Evolutionary conservation across 208 protist species (phyloP), one percentile per base, ranked within the genome.

Genomic region (Crithidia sp.): DNA sequence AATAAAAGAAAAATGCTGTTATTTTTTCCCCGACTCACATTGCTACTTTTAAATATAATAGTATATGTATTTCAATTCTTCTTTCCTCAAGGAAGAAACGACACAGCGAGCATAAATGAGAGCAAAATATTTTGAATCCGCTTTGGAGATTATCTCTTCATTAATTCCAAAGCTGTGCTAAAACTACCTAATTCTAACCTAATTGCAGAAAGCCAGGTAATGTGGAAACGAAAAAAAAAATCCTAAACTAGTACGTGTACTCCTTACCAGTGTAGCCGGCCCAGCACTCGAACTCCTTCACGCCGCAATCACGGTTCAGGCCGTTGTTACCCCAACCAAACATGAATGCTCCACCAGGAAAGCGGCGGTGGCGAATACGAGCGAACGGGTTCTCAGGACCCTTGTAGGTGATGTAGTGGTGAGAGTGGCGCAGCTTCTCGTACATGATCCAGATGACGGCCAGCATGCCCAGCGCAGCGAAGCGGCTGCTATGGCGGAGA

Each of bases 251-350:
- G 78, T 94, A 94, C 19, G 87, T 92, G 80, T 93, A 96, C 74
- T 94, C 88, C 79, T 94, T 94, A 74, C 92, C 92, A 70, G 82
- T 84, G 85, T 96, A 96, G 39, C 92, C 92, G 67, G 89, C 87
- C 92, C 92, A 96, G 85, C 92, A 96, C 74, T 96, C 89, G 74
- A 88, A 96, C 69, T 96, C 92, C 67, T 92, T 91, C 58, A 95
- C 57, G 83, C 85, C 88, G 71, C 92, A 96, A 75, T 96, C 92
- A 73, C 92, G 87, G 78, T 96, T 96, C 74, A 96, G 81, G 39
- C 89, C 92, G 71, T 96, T 96, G 79, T 94, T 96, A 91, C 92
- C 92, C 92, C 92, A 96, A 13, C 92, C 92, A 74, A 93, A 96
- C 52, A 87, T 76, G 63, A 93, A 88, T 60, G 74, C 80, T 72